phyloP scores from a whole-genome alignment of 2,329 filamentous ascomycete species.

The Colletotrichum sp. region DNA sequence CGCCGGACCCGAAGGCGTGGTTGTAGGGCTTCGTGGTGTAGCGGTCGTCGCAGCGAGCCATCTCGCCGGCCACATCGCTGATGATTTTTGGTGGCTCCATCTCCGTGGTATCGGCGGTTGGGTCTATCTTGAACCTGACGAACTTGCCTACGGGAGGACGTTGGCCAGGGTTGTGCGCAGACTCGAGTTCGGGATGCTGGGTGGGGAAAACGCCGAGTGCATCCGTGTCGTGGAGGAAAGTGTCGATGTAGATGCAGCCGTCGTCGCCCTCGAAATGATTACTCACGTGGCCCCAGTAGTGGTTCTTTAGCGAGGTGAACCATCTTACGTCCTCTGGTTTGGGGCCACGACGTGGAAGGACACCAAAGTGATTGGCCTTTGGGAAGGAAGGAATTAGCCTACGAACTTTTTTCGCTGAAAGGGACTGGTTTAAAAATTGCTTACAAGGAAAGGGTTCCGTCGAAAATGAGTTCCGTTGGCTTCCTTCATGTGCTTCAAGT shows the following conservation, averaged over 20 bases:
- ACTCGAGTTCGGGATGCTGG: neutral
- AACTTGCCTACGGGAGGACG: neutral
- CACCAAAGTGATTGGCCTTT: neutral
- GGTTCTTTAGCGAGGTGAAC: neutral
- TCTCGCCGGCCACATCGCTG: neutral
- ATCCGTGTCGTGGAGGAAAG: neutral
- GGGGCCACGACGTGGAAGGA: neutral
- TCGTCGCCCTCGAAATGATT: neutral
- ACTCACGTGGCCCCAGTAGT: neutral
- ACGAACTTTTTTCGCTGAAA: neutral
- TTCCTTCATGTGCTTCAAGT: neutral
- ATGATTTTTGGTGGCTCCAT: neutral
- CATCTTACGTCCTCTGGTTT: neutral
- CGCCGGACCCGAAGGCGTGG: neutral
- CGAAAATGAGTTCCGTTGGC: neutral
- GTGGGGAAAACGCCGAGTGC: neutral
- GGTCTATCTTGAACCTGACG: neutral
- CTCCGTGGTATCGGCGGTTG: neutral
- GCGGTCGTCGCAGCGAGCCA: neutral
- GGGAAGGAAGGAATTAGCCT: accelerated
- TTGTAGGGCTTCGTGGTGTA: neutral
- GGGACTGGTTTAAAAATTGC: accelerated
- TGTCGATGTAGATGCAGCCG: neutral
- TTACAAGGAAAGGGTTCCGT: neutral
- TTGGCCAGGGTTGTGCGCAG: neutral